Evolutionary conservation across 768 basidiomycete genomes (phyloP), one percentile per base, ranked within the genome.

Genomic region (Boletus sp.): DNA sequence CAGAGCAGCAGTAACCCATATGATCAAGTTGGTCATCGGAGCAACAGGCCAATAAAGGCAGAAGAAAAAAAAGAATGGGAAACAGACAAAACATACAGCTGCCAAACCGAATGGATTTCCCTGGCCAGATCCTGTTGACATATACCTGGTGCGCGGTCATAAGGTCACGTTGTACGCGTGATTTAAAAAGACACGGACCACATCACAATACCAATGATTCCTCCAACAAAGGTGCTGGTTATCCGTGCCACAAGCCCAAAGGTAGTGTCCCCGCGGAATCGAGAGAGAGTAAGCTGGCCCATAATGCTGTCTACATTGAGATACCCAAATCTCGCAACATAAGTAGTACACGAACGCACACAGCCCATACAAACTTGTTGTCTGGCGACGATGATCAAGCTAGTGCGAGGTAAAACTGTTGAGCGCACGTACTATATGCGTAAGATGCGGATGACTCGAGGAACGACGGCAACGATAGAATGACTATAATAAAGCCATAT

Each of bases 251-350:
- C 70, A 14, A 88, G 75, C 2, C 80, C 85, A 54, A 87, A 87
- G 0, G 81, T 77, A 0, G 88, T 92, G 49, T 92, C 89, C 1
- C 88, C 89, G 41, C 85, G 77, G 63, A 88, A 90, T 17, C 88
- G 80, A 9, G 84, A 74, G 0, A 88, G 68, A 0, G 87, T 87
- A 7, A 89, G 72, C 61, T 90, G 89, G 0, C 81, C 87, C 84
- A 90, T 89, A 63, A 90, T 77, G 17, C 85, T 88, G 51, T 17
- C 1, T 27, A 32, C 13, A 5, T 45, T 58, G 30, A 55, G 51
- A 40, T 30, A 52, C 39, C 17, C 19, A 34, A n/a, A 25, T 5
- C 19, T 35, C 17, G 29, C 10, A 21, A 51, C 8, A 4, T 1
- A 51, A 29, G 37, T 13, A 45, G 34, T 9, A 45, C 6, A 48